phyloP scores from a whole-genome alignment of 1,139 yeast species.

The Nakaseomyces glabratus region DNA sequence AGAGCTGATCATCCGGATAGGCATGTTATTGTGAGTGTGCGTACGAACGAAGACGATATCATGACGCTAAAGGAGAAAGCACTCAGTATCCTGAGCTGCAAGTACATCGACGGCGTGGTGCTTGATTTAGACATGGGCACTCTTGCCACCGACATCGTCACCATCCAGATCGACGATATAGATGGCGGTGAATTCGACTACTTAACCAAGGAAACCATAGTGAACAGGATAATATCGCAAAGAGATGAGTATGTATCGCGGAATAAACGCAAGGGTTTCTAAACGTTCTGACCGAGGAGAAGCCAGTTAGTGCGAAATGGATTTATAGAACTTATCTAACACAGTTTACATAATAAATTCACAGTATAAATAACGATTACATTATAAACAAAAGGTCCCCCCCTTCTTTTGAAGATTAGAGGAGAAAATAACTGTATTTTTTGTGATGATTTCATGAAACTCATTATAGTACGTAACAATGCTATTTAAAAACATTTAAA shows the following conservation, averaged over 20 bases:
- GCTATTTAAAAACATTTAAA: no score
- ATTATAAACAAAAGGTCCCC: no score
- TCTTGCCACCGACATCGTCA: constrained; percentile 11
- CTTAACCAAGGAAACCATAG: constrained; percentile 28
- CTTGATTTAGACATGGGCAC: constrained; percentile 22
- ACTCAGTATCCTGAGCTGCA: constrained; percentile 79
- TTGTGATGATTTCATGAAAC: no score
- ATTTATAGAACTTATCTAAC: no score
- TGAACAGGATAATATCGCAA: constrained; percentile 26
- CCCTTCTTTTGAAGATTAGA: no score
- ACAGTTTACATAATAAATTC: no score
- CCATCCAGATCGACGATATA: neutral
- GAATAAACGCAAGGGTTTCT: constrained; percentile 30
- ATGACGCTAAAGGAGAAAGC: constrained; percentile 85
- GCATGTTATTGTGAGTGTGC: constrained; percentile 55
- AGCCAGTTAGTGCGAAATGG: no score
- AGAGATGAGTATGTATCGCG: constrained; percentile 29
- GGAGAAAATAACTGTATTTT: no score
- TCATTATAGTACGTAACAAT: no score
- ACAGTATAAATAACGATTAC: no score
- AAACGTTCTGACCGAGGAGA: no score
- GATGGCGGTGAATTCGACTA: constrained; percentile 26
- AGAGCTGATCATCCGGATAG: constrained; percentile 27
- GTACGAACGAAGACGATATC: constrained; percentile 59
- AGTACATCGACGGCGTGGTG: constrained; percentile 64